Conservation (phyloP, 345 rosid genomes). For the Salix exigua region DNA sequence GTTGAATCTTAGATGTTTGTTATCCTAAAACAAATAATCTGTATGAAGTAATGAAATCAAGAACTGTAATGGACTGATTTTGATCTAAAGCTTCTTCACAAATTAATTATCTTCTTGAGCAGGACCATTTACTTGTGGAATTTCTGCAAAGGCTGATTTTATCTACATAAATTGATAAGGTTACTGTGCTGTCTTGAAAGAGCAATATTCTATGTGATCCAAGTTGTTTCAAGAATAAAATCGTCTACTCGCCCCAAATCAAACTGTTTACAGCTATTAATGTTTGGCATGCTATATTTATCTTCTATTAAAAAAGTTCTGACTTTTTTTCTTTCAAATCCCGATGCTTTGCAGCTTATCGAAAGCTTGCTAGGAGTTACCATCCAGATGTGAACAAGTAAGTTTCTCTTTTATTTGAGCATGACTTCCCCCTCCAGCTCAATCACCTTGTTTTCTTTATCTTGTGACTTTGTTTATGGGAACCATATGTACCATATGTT, state of each 20-base stretch:
- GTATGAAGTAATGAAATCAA: background rate
- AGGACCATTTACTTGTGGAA: background rate
- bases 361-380: slow-evolving; percentile 92
- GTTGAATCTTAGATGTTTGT: background rate
- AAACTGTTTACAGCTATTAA: background rate
- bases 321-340: background rate
- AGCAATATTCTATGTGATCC: background rate
- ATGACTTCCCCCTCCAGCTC: slow-evolving; percentile 4
- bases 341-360: slow-evolving; percentile 59
- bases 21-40: background rate
- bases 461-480: background rate
- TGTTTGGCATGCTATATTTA: background rate
- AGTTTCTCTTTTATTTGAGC: slow-evolving; percentile 24
- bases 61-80: background rate
- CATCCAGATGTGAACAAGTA: slow-evolving; percentile 99
- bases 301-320: background rate
- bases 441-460: background rate
- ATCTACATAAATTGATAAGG: background rate
- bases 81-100: background rate
- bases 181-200: background rate
- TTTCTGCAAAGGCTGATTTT: background rate
- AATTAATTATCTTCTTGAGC: background rate
- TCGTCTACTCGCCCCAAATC: background rate
- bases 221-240: background rate
- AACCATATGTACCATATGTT: background rate